Base-by-base conservation (phyloP, 2,329 filamentous ascomycete genomes). In the Aspergillus melleus region DNA sequence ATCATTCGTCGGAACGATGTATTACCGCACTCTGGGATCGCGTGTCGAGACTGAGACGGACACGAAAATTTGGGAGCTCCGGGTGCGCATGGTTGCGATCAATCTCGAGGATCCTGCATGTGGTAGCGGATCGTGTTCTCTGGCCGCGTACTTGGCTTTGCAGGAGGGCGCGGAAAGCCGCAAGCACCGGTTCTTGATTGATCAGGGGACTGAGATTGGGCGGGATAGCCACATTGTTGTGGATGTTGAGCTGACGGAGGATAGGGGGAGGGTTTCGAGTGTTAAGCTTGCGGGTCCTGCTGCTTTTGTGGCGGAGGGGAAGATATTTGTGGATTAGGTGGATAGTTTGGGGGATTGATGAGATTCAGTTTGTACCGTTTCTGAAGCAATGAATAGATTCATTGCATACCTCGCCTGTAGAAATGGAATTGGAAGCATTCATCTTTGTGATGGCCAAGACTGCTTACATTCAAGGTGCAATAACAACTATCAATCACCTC, bases 171-270 rank as follows among this genome's bases (percentile, higher is more conserved):
- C 62, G 20, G 44, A 54, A 51, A 29, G 56, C 10, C 52, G 16
- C 12, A 76, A 67, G 54, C 86, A 83, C 61, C 76, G 78, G 52
- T 76, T 88, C 58, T 82, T 80, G 57, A 59, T 64, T n/a, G 53
- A 58, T 10, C 86, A 88, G 72, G 86, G 86, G 2, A 83, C 86
- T 3, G 86, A 89, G 74, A 87, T 88, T 81, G 85, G 84, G n/a
- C 73, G 84, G 65, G 49, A 64, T 11, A 69, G 64, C 46, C 64
- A 62, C 10, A 66, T 72, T 19, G 63, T 60, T 47, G 63, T 70
- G 26, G 65, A 66, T 4, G 56, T 71, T 29, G 39, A 39, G 16
- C 24, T 61, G 26, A 57, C 55, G 54, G 56, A 54, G 16, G 64
- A 68, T 22, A 54, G 52, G 50, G 58, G 65, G 32, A 54, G 54